These are phyloP conservation scores for Scolecobasidium constrictum DNA, from an alignment of 2,329 filamentous ascomycete species.

Conservation along the genomic window DNA sequence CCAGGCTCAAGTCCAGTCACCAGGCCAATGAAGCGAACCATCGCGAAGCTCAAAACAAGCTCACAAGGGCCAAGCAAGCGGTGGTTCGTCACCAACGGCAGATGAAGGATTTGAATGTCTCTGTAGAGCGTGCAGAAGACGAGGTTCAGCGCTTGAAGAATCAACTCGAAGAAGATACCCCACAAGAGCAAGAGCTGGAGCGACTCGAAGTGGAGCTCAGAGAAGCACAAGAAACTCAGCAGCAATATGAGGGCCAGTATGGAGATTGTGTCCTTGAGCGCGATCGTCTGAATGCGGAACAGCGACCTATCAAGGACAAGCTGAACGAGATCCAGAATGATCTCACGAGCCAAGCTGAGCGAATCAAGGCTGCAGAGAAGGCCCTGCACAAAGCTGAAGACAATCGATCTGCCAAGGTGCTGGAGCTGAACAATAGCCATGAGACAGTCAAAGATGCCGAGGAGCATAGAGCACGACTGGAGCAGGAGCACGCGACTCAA, in stretches of 20 bases:
- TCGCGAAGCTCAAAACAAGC: conserved; percentile 16
- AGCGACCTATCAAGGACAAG: conserved; percentile 16
- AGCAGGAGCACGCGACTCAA: conserved; percentile 19
- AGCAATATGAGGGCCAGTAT: conserved; percentile 32
- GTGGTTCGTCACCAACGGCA: conserved; percentile 39
- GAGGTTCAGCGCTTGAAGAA: conserved; percentile 48
- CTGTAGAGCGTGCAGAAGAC: conserved; percentile 50
- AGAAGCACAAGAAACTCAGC: conserved; percentile 41
- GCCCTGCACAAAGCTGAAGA: conserved; percentile 14
- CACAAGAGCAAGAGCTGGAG: conserved; percentile 48
- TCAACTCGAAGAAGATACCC: conserved; percentile 44
- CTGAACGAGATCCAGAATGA: conserved; percentile 9
- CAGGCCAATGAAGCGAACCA: conserved; percentile 15
- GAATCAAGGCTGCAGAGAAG: conserved; percentile 18
- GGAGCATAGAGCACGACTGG: conserved; percentile 17
- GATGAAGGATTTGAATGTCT: conserved; percentile 39
- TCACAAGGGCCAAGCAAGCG: conserved; percentile 39
- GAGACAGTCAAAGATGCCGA: conserved; percentile 23
- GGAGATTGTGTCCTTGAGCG: conserved; percentile 37
- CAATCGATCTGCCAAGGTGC: conserved; percentile 24
- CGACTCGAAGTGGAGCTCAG: conserved; percentile 39
- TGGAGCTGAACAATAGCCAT: conserved; percentile 30
- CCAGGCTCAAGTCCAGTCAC: conserved; percentile 37
- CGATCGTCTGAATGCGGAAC: conserved; percentile 28
- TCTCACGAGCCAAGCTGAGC: conserved; percentile 18